Percentiles rank a stretch among this genome's conserved stretches.
phyloP scores from a whole-genome alignment of 2,329 filamentous ascomycete genomes.

The Neoarthrinium moseri region DNA sequence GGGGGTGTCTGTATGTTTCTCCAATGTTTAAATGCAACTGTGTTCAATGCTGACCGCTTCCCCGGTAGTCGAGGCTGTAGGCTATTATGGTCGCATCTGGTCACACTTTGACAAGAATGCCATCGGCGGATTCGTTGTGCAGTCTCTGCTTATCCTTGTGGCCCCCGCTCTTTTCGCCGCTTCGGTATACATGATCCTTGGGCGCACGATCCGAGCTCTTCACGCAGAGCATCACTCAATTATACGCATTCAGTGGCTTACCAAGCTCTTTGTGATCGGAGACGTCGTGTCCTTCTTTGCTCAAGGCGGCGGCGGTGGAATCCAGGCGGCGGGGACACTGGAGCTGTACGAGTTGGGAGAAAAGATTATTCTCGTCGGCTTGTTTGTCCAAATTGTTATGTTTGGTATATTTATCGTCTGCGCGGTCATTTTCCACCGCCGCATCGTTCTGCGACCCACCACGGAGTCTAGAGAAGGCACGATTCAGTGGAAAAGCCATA shows the following conservation, averaged over 20 bases:
- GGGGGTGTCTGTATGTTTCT: slow-evolving; percentile 4
- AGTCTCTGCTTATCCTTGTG: slow-evolving; percentile 19
- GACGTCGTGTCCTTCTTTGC: slow-evolving; percentile 43
- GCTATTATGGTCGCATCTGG: slow-evolving; percentile 19
- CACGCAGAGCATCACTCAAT: slow-evolving; percentile 12
- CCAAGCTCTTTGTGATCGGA: slow-evolving; percentile 44
- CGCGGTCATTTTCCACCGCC: slow-evolving; percentile 38
- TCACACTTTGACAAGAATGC: slow-evolving; percentile 14
- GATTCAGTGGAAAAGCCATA: slow-evolving; percentile 29
- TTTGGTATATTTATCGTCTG: slow-evolving; percentile 48
- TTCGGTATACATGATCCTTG: slow-evolving; percentile 35
- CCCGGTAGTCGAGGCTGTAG: slow-evolving; percentile 15
- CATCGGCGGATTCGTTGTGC: slow-evolving; percentile 18
- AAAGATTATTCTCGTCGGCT: slow-evolving; percentile 44
- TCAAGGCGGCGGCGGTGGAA: slow-evolving; percentile 34
- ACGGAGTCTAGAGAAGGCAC: slow-evolving; percentile 8
- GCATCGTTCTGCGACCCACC: slow-evolving; percentile 12
- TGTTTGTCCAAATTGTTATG: slow-evolving; percentile 49
- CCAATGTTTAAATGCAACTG: neutral
- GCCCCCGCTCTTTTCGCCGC: slow-evolving; percentile 27
- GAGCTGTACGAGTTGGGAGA: slow-evolving; percentile 31
- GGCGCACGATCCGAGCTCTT: slow-evolving; percentile 26
- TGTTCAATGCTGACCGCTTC: neutral
- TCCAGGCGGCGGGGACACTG: slow-evolving; percentile 25
- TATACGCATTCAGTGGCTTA: slow-evolving; percentile 31